These are phyloP conservation scores for Myxozyma neotropica DNA, from an alignment of 805 yeast genomes.

Conservation along the genomic window DNA sequence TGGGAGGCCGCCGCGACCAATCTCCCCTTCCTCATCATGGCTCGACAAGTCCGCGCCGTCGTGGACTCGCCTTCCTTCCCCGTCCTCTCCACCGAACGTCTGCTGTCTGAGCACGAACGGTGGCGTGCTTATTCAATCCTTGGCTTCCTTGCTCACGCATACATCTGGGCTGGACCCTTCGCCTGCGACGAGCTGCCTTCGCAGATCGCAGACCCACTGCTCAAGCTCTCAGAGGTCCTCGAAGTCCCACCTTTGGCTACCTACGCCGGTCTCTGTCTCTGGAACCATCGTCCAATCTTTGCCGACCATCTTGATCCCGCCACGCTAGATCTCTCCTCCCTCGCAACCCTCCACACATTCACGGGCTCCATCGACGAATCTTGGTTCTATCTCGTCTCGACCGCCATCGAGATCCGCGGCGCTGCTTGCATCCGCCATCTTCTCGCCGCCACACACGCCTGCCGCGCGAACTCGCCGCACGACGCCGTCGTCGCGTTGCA, in stretches of 20 bases:
- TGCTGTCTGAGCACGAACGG: conserved; percentile 53
- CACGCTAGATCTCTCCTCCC: conserved; percentile 62
- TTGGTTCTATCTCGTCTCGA: conserved; percentile 91
- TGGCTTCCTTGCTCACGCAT: conserved; percentile 82
- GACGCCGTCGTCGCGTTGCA: conserved; percentile 55
- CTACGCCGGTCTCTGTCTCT: conserved; percentile 81
- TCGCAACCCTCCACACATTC: conserved; percentile 79
- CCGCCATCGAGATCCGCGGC: conserved; percentile 81
- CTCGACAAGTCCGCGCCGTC: conserved; percentile 60
- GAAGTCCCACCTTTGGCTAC: conserved; percentile 86
- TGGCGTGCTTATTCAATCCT: conserved; percentile 81
- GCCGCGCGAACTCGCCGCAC: conserved; percentile 50
- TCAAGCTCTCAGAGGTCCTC: conserved; percentile 58
- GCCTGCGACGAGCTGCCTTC: conserved; percentile 64
- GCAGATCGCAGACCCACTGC: conserved; percentile 70
- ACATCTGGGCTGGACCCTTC: conserved; percentile 77
- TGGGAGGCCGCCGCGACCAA: conserved; percentile 75
- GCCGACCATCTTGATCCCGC: conserved; percentile 58
- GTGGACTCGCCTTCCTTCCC: conserved; percentile 57
- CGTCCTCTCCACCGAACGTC: conserved; percentile 52
- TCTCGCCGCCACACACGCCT: conserved; percentile 62
- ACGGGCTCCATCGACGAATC: conserved; percentile 90
- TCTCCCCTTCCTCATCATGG: conserved; percentile 72
- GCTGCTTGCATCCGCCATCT: conserved; percentile 71
- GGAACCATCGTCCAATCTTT: conserved; percentile 60